Evolutionary conservation across 768 basidiomycete genomes (phyloP), one percentile per base, ranked within the genome.

Genomic region (Baorangia bicolor): DNA sequence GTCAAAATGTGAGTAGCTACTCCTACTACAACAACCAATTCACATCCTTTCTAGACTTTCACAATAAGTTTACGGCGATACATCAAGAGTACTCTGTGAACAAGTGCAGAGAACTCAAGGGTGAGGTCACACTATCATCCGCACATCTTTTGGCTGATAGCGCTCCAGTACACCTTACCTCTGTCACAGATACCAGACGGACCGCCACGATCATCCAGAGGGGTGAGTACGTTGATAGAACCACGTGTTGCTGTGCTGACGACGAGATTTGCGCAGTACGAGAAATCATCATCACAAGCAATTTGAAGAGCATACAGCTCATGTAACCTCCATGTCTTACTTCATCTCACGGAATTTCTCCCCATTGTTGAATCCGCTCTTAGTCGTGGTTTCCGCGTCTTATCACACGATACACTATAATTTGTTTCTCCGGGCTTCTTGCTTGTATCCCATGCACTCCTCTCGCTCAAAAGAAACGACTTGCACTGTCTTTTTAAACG

Each of bases 141-240:
- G 12, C 13, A 38, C 14, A 2, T 23, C 5, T 21, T 16, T 23
- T 30, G 27, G 51, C 63, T 70, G 25, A 73, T 25, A 8, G 14
- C 16, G 0, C 21, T 34, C 37, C 58, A 92, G 90, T 89, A 51
- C 90, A 92, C 70, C 77, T 86, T 53, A 92, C 90, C 11, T 81
- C 88, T 49, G 90, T 92, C 46, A 90, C 86, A n/a, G 89, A 92
- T 73, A 90, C 87, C 55, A 79, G 81, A 67, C 77, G 79, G 60
- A 92, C 90, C 35, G 77, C 80, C 37, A 85, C 80, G 16, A 91
- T 92, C 64, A 92, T 92, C 62, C 74, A 83, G 33, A 81, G 80
- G 57, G 89, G 90, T 90, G 62, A 55, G 83, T 72, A 25, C 27
- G 11, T 9, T n/a, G 4, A 28, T 42, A 49, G 47, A 48, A 2